A percentile compares a stretch with the other conserved stretches of the same genome.
Conservation (phyloP, 192 early-diverging fungal genomes). For the Umbelopsis sp. region DNA sequence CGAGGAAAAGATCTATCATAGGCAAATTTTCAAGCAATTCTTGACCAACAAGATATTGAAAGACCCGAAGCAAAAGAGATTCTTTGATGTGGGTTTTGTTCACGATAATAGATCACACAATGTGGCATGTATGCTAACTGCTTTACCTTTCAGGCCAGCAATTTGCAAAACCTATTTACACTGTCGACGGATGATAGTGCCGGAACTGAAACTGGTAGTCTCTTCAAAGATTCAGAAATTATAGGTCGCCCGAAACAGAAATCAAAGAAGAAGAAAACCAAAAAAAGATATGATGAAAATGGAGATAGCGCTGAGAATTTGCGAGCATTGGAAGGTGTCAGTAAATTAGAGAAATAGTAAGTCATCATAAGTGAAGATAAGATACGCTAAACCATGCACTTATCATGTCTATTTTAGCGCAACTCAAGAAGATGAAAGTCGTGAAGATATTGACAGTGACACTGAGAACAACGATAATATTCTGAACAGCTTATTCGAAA, state of each 20-base stretch:
- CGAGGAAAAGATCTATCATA: slow-evolving; percentile 95
- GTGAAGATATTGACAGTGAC: slow-evolving; percentile 8
- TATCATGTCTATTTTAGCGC: slow-evolving; percentile 11
- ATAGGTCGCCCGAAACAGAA: slow-evolving; percentile 28
- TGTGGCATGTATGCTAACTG: too few species aligned
- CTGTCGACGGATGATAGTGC: slow-evolving; percentile 54
- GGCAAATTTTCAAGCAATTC: slow-evolving; percentile 98
- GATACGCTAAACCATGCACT: slow-evolving; percentile 35
- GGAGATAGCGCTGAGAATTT: slow-evolving; percentile 33
- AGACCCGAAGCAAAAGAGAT: slow-evolving; percentile 86
- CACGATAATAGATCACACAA: too few species aligned
- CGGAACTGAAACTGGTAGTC: slow-evolving; percentile 81
- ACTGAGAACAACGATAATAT: slow-evolving; percentile 54
- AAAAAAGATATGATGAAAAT: slow-evolving; percentile 14
- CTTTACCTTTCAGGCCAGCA: slow-evolving; percentile 48
- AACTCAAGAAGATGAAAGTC: slow-evolving; percentile 17
- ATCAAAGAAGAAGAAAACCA: slow-evolving; percentile 19
- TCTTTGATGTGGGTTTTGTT: slow-evolving; percentile 68
- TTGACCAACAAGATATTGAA: slow-evolving; percentile 94
- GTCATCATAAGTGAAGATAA: slow-evolving; percentile 5
- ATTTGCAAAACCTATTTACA: slow-evolving; percentile 86
- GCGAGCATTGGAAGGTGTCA: slow-evolving; percentile 39
- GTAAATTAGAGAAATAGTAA: slow-evolving; percentile 44
- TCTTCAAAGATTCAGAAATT: slow-evolving; percentile 80
- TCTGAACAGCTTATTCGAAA: slow-evolving; percentile 77